A percentile compares a stretch with the other conserved stretches of the same genome.
phyloP scores from a whole-genome alignment of 2,329 filamentous ascomycete species.

The Ophiostoma pallidulum region DNA sequence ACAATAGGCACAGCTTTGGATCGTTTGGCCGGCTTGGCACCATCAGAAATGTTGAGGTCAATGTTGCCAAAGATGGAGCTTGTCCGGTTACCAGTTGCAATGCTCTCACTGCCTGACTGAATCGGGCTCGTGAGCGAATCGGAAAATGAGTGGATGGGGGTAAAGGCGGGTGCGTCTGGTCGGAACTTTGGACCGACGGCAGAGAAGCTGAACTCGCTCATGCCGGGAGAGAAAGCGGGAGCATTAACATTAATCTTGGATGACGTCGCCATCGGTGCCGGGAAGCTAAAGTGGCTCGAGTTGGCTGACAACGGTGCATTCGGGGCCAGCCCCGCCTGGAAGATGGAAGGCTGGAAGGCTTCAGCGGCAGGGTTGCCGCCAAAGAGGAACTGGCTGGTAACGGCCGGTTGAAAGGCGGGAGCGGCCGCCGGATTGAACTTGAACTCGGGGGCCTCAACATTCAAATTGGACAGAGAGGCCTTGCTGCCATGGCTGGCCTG shows the following conservation, averaged over 20 bases:
- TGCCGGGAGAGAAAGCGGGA: slow-evolving; percentile 60
- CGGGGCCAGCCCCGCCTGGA: slow-evolving; percentile 31
- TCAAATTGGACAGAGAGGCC: slow-evolving; percentile 67
- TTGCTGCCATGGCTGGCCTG: slow-evolving; percentile 56
- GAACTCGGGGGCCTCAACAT: slow-evolving; percentile 84
- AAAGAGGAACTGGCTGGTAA: slow-evolving; percentile 36
- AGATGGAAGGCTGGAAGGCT: slow-evolving; percentile 39
- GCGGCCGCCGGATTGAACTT: slow-evolving; percentile 55
- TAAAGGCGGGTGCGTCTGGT: slow-evolving; percentile 68
- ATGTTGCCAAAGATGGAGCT: slow-evolving; percentile 62
- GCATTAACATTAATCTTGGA: slow-evolving; percentile 59
- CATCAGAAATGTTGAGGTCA: slow-evolving; percentile 50
- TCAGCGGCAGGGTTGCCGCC: slow-evolving; percentile 22
- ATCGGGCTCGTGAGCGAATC: slow-evolving; percentile 38
- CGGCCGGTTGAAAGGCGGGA: slow-evolving; percentile 41
- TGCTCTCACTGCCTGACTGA: slow-evolving; percentile 35
- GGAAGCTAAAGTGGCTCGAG: slow-evolving; percentile 34
- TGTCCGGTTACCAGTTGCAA: slow-evolving; percentile 23
- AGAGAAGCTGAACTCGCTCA: slow-evolving; percentile 59
- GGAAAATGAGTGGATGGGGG: slow-evolving; percentile 44
- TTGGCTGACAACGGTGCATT: slow-evolving; percentile 26
- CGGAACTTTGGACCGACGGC: slow-evolving; percentile 59
- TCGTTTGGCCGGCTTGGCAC: slow-evolving; percentile 56
- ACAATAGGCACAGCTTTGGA: slow-evolving; percentile 81
- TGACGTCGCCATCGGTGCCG: slow-evolving; percentile 29